phyloP scores from a whole-genome alignment of 208 protist genomes.

The Crithidia brevicula region DNA sequence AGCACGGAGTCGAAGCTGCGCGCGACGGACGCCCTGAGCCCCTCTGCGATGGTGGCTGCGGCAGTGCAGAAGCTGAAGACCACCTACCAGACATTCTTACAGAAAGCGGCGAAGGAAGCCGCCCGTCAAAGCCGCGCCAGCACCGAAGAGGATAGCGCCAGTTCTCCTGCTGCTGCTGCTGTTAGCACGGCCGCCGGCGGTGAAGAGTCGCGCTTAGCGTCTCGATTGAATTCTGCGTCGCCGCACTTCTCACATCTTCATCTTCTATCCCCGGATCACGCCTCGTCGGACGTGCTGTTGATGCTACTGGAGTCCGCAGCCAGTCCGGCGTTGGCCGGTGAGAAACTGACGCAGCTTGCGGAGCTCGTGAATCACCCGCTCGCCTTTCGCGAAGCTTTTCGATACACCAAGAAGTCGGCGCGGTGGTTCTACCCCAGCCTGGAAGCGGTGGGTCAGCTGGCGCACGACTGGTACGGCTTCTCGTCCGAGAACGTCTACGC shows the following conservation, averaged over 20 bases:
- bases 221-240: neutral
- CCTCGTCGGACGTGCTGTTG: conserved; percentile 30
- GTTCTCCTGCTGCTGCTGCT: neutral
- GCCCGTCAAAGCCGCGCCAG: conserved; percentile 1
- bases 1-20: conserved; percentile 56
- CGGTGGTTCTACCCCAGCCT: conserved; percentile 83
- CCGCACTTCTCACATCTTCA: neutral
- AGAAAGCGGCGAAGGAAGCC: conserved; percentile 59
- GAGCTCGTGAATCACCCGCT: conserved; percentile 56
- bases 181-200: neutral
- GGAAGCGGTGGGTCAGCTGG: conserved; percentile 42
- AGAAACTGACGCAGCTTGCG: conserved; percentile 36
- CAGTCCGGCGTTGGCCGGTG: neutral
- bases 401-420: conserved; percentile 40
- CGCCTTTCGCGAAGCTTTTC: conserved; percentile 35
- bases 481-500: conserved; percentile 28
- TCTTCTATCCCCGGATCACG: conserved; percentile 17
- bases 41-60: conserved; percentile 46
- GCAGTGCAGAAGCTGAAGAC: conserved; percentile 41
- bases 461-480: conserved; percentile 65
- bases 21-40: conserved; percentile 42
- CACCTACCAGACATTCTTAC: conserved; percentile 55
- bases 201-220: neutral
- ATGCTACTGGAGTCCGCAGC: conserved; percentile 30
- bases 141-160: neutral